Conservation (phyloP, 2,329 filamentous ascomycete species). For the Alternaria tenuissima region DNA sequence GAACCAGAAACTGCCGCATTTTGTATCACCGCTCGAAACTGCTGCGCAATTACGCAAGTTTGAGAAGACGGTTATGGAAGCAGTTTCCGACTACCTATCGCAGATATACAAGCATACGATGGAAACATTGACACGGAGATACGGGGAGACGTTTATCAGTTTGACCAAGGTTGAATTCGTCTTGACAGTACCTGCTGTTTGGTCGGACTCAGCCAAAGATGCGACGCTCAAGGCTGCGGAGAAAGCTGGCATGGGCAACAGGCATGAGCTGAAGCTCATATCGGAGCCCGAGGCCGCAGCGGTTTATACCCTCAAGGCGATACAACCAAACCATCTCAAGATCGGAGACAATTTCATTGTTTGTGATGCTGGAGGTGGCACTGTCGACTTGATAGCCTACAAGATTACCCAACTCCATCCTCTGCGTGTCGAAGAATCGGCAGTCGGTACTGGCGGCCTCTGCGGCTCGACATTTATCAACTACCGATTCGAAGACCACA, state of each 20-base stretch:
- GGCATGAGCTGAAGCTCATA: constrained; percentile 77
- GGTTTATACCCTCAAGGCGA: constrained; percentile 80
- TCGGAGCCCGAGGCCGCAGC: constrained; percentile 81
- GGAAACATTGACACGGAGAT: constrained; percentile 76
- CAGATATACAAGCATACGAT: constrained; percentile 81
- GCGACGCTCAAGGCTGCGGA: constrained; percentile 81
- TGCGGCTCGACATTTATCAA: constrained; percentile 83
- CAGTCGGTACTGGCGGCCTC: constrained; percentile 78
- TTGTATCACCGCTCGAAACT: constrained; percentile 79
- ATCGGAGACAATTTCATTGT: constrained; percentile 70
- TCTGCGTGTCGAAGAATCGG: constrained; percentile 77
- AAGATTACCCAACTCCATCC: constrained; percentile 78
- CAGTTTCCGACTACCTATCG: constrained; percentile 80
- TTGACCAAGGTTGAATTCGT: constrained; percentile 80
- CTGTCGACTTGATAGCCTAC: constrained; percentile 68
- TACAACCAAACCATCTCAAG: constrained; percentile 76
- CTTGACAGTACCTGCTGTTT: constrained; percentile 78
- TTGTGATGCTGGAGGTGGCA: constrained; percentile 59
- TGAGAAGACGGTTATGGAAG: constrained; percentile 80
- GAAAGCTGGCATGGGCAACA: constrained; percentile 77
- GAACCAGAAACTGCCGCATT: constrained; percentile 81
- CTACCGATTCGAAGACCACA: constrained; percentile 81
- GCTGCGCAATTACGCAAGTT: constrained; percentile 77
- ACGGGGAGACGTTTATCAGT: constrained; percentile 80
- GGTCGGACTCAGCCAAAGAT: constrained; percentile 87